Base-by-base conservation (phyloP, 768 basidiomycete genomes). In the Russula earlei region DNA sequence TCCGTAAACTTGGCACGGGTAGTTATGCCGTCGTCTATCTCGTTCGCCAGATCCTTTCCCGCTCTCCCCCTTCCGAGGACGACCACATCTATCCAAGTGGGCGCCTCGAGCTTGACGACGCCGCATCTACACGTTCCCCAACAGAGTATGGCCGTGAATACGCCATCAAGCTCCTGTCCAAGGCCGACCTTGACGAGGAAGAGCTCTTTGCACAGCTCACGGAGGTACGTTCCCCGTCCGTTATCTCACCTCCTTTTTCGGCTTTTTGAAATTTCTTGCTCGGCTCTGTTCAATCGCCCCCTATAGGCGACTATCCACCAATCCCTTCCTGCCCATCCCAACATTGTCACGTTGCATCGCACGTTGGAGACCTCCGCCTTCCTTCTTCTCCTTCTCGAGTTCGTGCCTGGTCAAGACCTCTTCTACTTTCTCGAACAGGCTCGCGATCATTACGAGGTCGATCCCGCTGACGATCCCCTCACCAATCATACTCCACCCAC, bases 361-460 rank as follows among this genome's bases (percentile, higher is more conserved):
- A 95, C 96, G 1, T 79, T 95, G 64, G 92, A 99, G 71, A 97
- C 93, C 3, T 77, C 82, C 52, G 85, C 91, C 29, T 96, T 90
- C 70, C 76, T 99, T 7, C 84, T 98, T 62, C 84, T 99, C 62
- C 76, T 99, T 44, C 77, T 99, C 62, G 95, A 99, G 74, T 91
- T 86, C 67, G 94, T 96, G 60, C 93, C 93, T 15, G 95, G 95
- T 49, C 90, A 96, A 71, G 95, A 99, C 70, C 76, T 98, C 62
- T 99, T 93, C 71, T 99, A 93, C 73, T 99, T 97, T 78, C 80
- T 99, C 48, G 94, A 97, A 75, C 91, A 96, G 75, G 84, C 90
- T 60, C 84, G 87, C 69, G 92, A 95, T 70, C 86, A 90, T 70
- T 82, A 82, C 69, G 83, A 85, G 54, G 73, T 77, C 11, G 74